Conservation (phyloP, 2,329 filamentous ascomycete species). For the Penicillium sp. region DNA sequence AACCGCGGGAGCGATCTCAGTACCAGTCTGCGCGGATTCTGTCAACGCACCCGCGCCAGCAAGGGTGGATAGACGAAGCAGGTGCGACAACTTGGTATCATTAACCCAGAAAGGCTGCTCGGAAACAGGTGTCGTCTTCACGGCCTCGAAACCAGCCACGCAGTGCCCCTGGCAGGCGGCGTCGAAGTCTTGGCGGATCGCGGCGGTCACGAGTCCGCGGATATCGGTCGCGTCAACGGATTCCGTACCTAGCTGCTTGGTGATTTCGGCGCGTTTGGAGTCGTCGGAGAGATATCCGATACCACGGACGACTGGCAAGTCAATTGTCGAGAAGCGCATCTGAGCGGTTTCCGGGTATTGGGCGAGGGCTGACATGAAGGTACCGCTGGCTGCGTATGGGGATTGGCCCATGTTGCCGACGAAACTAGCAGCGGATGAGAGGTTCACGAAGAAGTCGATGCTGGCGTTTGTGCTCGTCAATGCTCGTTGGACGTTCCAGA, state of each 20-base stretch:
- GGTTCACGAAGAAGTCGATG: slow-evolving; percentile 30
- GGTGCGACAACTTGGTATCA: slow-evolving; percentile 21
- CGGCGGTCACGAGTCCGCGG: slow-evolving; percentile 23
- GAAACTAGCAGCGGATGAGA: slow-evolving; percentile 30
- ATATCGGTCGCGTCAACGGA: slow-evolving; percentile 24
- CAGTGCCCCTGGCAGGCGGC: slow-evolving; percentile 21
- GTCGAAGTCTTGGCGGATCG: slow-evolving; percentile 23
- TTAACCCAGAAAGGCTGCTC: slow-evolving; percentile 25
- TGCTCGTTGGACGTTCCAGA: slow-evolving; percentile 34
- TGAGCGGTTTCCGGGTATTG: slow-evolving; percentile 49
- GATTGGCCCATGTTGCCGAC: slow-evolving; percentile 55
- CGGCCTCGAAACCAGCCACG: slow-evolving; percentile 22
- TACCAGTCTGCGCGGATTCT: slow-evolving; percentile 7
- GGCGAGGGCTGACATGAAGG: slow-evolving; percentile 26
- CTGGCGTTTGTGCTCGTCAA: slow-evolving; percentile 12
- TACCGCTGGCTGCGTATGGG: slow-evolving; percentile 56
- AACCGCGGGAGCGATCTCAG: slow-evolving; percentile 15
- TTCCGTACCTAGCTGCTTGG: slow-evolving; percentile 19
- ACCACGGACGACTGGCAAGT: slow-evolving; percentile 35
- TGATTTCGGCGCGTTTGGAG: slow-evolving; percentile 20
- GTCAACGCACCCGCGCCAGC: slow-evolving; percentile 9
- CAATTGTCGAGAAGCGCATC: slow-evolving; percentile 49
- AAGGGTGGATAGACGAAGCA: slow-evolving; percentile 23
- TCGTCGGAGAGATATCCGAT: slow-evolving; percentile 25
- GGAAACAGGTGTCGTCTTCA: slow-evolving; percentile 16